A percentile compares a stretch with the other conserved stretches of the same genome.
phyloP scores from a whole-genome alignment of 2,329 filamentous ascomycete genomes.

The Acrodontium crateriforme region DNA sequence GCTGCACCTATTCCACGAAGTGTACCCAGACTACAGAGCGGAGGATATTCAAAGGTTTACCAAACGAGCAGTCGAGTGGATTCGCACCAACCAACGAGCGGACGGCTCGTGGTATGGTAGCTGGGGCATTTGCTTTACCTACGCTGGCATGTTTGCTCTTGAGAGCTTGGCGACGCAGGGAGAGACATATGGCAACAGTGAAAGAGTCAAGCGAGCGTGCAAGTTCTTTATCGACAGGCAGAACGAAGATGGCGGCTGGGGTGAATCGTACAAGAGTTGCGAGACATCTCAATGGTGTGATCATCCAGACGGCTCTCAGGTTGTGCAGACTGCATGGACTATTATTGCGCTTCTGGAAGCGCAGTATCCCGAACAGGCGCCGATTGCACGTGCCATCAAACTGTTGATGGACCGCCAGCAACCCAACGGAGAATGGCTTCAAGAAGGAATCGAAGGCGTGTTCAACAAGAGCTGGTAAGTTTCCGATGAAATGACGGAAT shows the following conservation, averaged over 20 bases:
- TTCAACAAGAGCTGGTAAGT: slow-evolving; percentile 92
- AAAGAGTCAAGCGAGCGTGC: slow-evolving; percentile 59
- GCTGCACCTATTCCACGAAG: slow-evolving; percentile 63
- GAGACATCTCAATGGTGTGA: slow-evolving; percentile 64
- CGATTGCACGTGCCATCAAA: slow-evolving; percentile 58
- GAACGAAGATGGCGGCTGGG: slow-evolving; percentile 85
- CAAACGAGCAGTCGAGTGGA: slow-evolving; percentile 61
- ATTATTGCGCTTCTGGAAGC: slow-evolving; percentile 67
- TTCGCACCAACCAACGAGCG: slow-evolving; percentile 59
- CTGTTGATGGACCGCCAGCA: slow-evolving; percentile 79
- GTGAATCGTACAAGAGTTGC: slow-evolving; percentile 81
- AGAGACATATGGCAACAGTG: slow-evolving; percentile 65
- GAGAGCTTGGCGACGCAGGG: slow-evolving; percentile 72
- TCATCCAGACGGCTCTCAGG: slow-evolving; percentile 61
- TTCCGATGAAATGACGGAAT: no score
- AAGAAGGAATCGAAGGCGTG: slow-evolving; percentile 92
- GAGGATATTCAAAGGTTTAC: slow-evolving; percentile 64
- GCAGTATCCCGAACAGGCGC: slow-evolving; percentile 59
- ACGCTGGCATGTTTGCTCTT: slow-evolving; percentile 90
- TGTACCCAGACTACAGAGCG: slow-evolving; percentile 68
- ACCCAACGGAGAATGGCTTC: slow-evolving; percentile 81
- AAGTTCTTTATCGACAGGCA: slow-evolving; percentile 78
- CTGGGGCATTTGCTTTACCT: slow-evolving; percentile 98
- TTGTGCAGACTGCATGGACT: slow-evolving; percentile 84
- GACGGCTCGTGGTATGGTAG: slow-evolving; percentile 97